phyloP scores from a whole-genome alignment of 768 basidiomycete species.

The Favolaschia claudopus region DNA sequence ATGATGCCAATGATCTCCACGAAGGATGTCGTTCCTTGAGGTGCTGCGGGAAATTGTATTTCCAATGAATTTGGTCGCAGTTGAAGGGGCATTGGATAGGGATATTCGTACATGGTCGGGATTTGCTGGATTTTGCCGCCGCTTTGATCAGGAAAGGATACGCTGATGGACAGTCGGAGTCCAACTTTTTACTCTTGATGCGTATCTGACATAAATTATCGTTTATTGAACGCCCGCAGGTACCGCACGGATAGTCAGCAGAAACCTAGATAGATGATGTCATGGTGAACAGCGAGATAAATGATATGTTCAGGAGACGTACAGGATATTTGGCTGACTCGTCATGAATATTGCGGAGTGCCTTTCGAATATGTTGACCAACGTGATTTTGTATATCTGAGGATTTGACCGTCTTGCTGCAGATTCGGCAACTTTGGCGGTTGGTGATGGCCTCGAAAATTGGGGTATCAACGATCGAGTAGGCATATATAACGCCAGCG shows the following conservation, averaged over 20 bases:
- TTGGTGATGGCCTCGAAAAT: background rate
- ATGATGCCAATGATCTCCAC: no score
- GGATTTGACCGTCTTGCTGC: background rate
- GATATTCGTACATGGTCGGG: background rate
- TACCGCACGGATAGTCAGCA: slow-evolving; percentile 3
- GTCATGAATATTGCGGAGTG: background rate
- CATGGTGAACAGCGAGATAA: no score
- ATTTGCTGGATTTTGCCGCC: background rate
- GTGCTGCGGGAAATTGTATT: slow-evolving; percentile 3
- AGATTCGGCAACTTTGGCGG: slow-evolving; percentile 1
- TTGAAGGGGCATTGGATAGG: background rate
- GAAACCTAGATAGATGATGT: background rate
- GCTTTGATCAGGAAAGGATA: background rate
- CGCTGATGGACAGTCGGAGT: background rate
- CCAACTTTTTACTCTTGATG: background rate
- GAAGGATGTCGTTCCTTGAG: background rate
- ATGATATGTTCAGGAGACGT: no score
- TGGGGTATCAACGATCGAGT: background rate
- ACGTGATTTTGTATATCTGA: background rate
- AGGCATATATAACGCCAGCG: background rate
- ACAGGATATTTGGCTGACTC: background rate
- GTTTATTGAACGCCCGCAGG: background rate
- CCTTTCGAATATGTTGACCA: background rate
- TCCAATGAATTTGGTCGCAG: slow-evolving; percentile 5
- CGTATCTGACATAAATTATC: background rate